phyloP scores from a whole-genome alignment of 2,329 filamentous ascomycete genomes.

The Rugonectria rugulosa region DNA sequence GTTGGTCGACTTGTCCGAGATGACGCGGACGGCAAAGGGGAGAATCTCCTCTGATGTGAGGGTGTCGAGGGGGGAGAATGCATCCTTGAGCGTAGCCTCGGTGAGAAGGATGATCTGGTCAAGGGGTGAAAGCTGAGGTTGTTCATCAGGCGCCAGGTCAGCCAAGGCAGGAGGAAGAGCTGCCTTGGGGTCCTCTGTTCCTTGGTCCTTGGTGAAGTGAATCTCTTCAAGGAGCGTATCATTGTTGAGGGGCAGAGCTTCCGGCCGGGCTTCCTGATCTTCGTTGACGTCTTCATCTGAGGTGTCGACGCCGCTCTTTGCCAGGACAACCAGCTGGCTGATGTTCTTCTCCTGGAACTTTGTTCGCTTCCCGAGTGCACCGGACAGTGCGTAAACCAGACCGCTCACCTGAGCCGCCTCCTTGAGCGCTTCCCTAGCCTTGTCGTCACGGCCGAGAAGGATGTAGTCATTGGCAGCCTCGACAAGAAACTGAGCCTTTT shows the following conservation, averaged over 20 bases:
- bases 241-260: constrained; percentile 82
- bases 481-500: constrained; percentile 75
- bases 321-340: constrained; percentile 90
- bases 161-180: constrained; percentile 68
- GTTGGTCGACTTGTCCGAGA: constrained; percentile 89
- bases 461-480: constrained; percentile 86
- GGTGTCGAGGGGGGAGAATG: constrained; percentile 80
- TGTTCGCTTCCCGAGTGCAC: constrained; percentile 84
- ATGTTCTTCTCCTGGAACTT: constrained; percentile 80
- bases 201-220: constrained; percentile 70
- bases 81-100: constrained; percentile 88
- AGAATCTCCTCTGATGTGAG: constrained; percentile 93
- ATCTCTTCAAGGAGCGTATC: constrained; percentile 93
- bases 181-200: constrained; percentile 45
- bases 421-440: constrained; percentile 75
- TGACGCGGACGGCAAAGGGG: constrained; percentile 87
- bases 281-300: constrained; percentile 30
- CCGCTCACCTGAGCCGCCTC: constrained; percentile 71
- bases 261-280: constrained; percentile 56
- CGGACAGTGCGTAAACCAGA: constrained; percentile 84
- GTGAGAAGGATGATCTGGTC: constrained; percentile 93
- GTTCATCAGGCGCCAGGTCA: constrained; percentile 75
- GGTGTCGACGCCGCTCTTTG: constrained; percentile 67
- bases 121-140: constrained; percentile 81
- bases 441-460: constrained; percentile 80